phyloP scores from a whole-genome alignment of 108 stramenopile genomes.

The Skeletonema potamos region DNA sequence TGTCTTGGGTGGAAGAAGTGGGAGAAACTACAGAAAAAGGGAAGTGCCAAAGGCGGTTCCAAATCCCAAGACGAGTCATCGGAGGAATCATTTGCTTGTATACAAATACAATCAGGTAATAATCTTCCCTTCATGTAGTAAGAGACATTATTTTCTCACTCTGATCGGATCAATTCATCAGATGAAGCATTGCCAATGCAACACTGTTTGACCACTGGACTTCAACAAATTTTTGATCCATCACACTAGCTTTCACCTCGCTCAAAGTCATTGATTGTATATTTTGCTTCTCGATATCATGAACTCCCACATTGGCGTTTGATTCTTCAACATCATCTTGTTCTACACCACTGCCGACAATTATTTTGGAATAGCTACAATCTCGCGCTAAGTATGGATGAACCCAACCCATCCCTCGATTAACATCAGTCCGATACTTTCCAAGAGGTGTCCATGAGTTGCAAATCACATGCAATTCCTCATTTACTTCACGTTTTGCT shows the following conservation, averaged over 20 bases:
- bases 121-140: no score
- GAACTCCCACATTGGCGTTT: slow-evolving; percentile 54
- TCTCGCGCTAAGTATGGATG: slow-evolving; percentile 59
- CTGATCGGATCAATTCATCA: slow-evolving; percentile 9
- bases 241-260: slow-evolving; percentile 48
- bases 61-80: background rate
- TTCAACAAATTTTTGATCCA: slow-evolving; percentile 69
- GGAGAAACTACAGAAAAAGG: background rate
- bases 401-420: slow-evolving; percentile 83
- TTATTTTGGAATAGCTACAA: slow-evolving; percentile 29
- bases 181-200: slow-evolving; percentile 62
- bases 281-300: slow-evolving; percentile 68
- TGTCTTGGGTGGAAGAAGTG: background rate
- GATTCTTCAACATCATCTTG: no score
- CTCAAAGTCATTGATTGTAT: slow-evolving; percentile 46
- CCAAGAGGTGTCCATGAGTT: slow-evolving; percentile 56
- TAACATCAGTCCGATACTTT: slow-evolving; percentile 77
- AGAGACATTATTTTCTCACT: no score
- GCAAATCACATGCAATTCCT: slow-evolving; percentile 70
- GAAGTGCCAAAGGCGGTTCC: no score
- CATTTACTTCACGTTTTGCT: slow-evolving; percentile 67
- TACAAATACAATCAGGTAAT: no score
- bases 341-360: background rate
- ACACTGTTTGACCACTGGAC: slow-evolving; percentile 86
- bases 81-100: no score